Evolutionary conservation across 2,329 filamentous ascomycete genomes (phyloP).

Genomic region (Xylaria sp.): DNA sequence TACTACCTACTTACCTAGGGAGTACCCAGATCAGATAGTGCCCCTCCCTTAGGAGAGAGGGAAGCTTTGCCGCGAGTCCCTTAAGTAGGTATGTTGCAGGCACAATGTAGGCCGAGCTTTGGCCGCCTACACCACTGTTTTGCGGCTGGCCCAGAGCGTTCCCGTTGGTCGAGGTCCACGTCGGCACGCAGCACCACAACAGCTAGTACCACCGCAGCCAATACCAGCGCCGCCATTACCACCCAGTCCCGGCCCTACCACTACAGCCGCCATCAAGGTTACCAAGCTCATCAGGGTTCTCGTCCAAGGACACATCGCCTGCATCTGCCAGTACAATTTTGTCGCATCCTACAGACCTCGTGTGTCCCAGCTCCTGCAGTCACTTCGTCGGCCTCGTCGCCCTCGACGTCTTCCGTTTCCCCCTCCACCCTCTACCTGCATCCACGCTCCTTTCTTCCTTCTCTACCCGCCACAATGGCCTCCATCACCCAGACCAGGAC

Average conservation of each 20-base stretch:
- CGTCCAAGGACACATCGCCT: conserved; percentile 42
- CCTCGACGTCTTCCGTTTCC: not conserved
- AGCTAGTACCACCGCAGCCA: conserved; percentile 14
- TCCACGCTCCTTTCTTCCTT: conserved; percentile 32
- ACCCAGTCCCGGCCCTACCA: conserved; percentile 25
- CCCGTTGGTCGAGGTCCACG: conserved; percentile 25
- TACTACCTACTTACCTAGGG: no score
- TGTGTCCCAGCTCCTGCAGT: conserved; percentile 20
- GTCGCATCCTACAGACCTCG: conserved; percentile 43
- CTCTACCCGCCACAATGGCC: conserved; percentile 45
- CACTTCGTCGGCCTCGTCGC: conserved; percentile 6
- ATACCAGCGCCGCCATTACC: conserved; percentile 12
- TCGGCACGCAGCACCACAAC: conserved; percentile 30
- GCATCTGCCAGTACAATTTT: conserved; percentile 32
- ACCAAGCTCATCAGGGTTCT: conserved; percentile 26
- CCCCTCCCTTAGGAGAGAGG: conserved; percentile 27
- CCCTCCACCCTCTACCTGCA: conserved; percentile 32
- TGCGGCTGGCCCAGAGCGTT: conserved; percentile 40
- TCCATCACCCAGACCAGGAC: conserved; percentile 59
- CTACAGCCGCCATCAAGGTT: not conserved
- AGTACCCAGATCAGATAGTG: not conserved
- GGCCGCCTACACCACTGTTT: conserved; percentile 45
- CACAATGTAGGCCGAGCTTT: conserved; percentile 44
- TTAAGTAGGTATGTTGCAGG: conserved; percentile 37
- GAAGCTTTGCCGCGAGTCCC: conserved; percentile 22